A percentile compares a stretch with the other conserved stretches of the same genome.
Evolutionary conservation across 192 early-diverging fungal species (phyloP).

Genomic region (Podila verticillata): DNA sequence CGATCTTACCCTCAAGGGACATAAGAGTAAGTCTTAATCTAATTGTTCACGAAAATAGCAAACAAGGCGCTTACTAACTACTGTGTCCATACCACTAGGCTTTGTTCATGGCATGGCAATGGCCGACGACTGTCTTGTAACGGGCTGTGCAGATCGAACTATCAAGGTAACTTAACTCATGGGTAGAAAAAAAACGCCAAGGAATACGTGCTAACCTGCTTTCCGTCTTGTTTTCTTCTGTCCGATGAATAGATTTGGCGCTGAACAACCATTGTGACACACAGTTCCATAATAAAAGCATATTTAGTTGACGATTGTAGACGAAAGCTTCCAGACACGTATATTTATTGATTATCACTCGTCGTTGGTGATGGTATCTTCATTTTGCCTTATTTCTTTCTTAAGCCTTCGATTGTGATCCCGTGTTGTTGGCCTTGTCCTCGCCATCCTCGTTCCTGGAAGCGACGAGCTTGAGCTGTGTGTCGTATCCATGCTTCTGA

Average conservation of each 20-base stretch:
- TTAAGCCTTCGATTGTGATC: not conserved
- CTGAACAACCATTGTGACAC: too few species aligned
- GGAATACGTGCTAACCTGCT: not conserved
- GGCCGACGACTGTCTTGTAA: slow-evolving; percentile 53
- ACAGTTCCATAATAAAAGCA: too few species aligned
- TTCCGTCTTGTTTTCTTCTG: too few species aligned
- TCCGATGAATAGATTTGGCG: too few species aligned
- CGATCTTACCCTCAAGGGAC: slow-evolving; percentile 56
- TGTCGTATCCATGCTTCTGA: slow-evolving; percentile 70
- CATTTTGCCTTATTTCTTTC: too few species aligned
- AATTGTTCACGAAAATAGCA: too few species aligned
- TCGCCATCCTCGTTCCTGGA: slow-evolving; percentile 52
- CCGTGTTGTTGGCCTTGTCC: slow-evolving; percentile 4
- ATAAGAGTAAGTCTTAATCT: slow-evolving; percentile 44
- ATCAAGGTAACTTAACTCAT: slow-evolving; percentile 53
- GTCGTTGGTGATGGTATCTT: not conserved
- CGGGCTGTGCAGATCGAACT: slow-evolving; percentile 62
- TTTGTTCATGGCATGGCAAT: slow-evolving; percentile 63
- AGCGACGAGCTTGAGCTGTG: slow-evolving; percentile 56
- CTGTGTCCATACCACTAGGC: slow-evolving; percentile 9
- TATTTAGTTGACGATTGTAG: too few species aligned
- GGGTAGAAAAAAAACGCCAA: not conserved
- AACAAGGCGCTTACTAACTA: too few species aligned
- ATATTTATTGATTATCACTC: too few species aligned
- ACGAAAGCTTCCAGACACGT: too few species aligned